Base-by-base conservation (phyloP, 768 basidiomycete species). In the Trametes gibbosa region DNA sequence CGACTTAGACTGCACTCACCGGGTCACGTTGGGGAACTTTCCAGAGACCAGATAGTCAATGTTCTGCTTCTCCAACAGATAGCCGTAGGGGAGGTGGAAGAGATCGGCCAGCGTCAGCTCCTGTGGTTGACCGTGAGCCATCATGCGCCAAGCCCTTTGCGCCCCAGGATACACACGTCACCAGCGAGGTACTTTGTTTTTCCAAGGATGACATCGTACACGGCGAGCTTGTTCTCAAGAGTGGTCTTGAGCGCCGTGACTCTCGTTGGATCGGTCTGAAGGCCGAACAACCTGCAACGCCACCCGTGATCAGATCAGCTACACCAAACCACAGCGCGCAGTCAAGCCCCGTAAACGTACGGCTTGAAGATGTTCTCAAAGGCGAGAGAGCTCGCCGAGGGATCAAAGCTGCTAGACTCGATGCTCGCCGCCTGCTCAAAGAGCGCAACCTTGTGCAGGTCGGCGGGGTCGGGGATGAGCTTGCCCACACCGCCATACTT, bases 51-150 rank as follows among this genome's bases (percentile, higher is more conserved):
- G 58, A 10, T 75, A 57, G 10, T 72, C 63, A 41, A 63, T 58
- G 0, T 74, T 76, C 0, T 62, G 57, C 1, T 7, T 14, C 19
- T 42, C 55, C 27, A 78, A 62, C 46, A 67, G 23, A 12, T 48
- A 54, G n/a, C 77, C 80, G 48, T 78, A 79, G 0, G 84, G 77
- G 34, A 86, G 65, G 66, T 85, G 84, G 69, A 79, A 80, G 19
- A 87, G 72, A 65, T 87, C 85, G 2, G 80, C 83, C 1, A 86
- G 72, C 7, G 83, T 84, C 48, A 87, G 23, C 35, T 71, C 65
- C 74, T 80, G 56, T 39, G n/a, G 13, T n/a, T 4, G 13, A 21
- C 1, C 1, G 53, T 50, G 17, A 56, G 39, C 32, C 35, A 16
- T 21, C 3, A 13, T n/a, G 2, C n/a, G n/a, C 29, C 32, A 17